Percentiles rank a stretch among this genome's conserved stretches.
phyloP scores from a whole-genome alignment of 768 basidiomycete species.

The Hygrophorus russula region DNA sequence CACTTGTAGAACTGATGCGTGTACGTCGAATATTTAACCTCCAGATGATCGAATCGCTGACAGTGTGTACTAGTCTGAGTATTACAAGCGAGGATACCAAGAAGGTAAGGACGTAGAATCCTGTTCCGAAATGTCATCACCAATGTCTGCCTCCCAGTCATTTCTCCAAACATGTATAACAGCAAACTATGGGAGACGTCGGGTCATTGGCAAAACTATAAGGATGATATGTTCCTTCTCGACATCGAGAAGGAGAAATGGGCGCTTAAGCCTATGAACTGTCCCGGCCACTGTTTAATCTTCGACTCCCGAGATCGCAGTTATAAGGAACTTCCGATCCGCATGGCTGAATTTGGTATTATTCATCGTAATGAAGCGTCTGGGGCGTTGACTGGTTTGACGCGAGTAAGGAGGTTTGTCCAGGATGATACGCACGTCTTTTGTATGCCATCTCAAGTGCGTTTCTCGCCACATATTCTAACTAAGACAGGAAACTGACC shows the following conservation, averaged over 20 bases:
- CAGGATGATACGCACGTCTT: slow-evolving; percentile 99
- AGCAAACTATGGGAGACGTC: slow-evolving; percentile 96
- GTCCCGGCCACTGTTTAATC: slow-evolving; percentile 92
- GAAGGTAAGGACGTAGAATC: slow-evolving; percentile 47
- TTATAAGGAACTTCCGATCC: slow-evolving; percentile 91
- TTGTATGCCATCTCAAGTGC: slow-evolving; percentile 85
- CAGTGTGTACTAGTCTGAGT: slow-evolving; percentile 54
- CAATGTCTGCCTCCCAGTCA: slow-evolving; percentile 41
- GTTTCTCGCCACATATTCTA: background rate
- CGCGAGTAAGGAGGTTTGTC: slow-evolving; percentile 87
- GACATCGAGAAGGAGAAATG: slow-evolving; percentile 95
- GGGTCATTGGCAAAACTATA: slow-evolving; percentile 97
- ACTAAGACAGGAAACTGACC: slow-evolving; percentile 2
- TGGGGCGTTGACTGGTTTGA: slow-evolving; percentile 87
- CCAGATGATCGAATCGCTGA: slow-evolving; percentile 1
- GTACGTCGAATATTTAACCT: slow-evolving; percentile 32
- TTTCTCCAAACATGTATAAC: slow-evolving; percentile 97
- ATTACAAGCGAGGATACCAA: slow-evolving; percentile 91
- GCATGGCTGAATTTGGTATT: slow-evolving; percentile 98
- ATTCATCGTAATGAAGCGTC: slow-evolving; percentile 95
- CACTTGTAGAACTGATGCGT: slow-evolving; percentile 82
- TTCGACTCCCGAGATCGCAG: slow-evolving; percentile 91
- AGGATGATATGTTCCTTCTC: slow-evolving; percentile 94
- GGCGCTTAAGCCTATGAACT: slow-evolving; percentile 98
- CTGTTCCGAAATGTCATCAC: background rate